These are phyloP conservation scores for Suillus variegatus DNA, from an alignment of 768 basidiomycete genomes.

Conservation along the genomic window DNA sequence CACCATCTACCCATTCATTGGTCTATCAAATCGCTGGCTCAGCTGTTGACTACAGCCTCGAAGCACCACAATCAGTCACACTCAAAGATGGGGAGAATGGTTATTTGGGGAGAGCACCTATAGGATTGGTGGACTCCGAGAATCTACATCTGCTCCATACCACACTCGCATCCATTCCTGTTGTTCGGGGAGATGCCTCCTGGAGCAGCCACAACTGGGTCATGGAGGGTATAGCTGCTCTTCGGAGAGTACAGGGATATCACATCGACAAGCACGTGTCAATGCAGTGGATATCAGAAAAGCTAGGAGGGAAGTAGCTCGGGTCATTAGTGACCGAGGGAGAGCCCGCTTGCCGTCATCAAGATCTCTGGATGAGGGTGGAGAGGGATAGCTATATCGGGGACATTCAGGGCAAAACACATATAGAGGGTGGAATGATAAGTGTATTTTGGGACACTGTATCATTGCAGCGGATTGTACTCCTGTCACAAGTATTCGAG, in stretches of 20 bases:
- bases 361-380: not conserved
- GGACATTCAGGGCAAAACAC: conserved; percentile 23
- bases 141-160: conserved; percentile 27
- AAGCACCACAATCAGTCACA: conserved; percentile 35
- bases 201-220: conserved; percentile 34
- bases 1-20: conserved; percentile 30
- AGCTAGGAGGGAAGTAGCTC: conserved; percentile 26
- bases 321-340: not conserved
- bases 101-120: conserved; percentile 22
- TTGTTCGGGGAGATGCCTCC: conserved; percentile 27
- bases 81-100: conserved; percentile 31
- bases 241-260: conserved; percentile 30
- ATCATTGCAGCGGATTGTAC: conserved; percentile 24
- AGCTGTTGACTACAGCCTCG: conserved; percentile 28
- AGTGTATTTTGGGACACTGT: conserved; percentile 19
- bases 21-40: conserved; percentile 33
- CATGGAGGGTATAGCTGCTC: conserved; percentile 31
- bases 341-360: conserved; percentile 1
- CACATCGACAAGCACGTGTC: conserved; percentile 32
- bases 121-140: conserved; percentile 31
- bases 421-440: conserved; percentile 1
- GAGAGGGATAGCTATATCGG: conserved; percentile 10
- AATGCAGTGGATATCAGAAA: conserved; percentile 29
- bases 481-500: conserved; percentile 10
- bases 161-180: conserved; percentile 27